Conservation (phyloP, 208 protist genomes). For the Naegleria lovaniensis region DNA sequence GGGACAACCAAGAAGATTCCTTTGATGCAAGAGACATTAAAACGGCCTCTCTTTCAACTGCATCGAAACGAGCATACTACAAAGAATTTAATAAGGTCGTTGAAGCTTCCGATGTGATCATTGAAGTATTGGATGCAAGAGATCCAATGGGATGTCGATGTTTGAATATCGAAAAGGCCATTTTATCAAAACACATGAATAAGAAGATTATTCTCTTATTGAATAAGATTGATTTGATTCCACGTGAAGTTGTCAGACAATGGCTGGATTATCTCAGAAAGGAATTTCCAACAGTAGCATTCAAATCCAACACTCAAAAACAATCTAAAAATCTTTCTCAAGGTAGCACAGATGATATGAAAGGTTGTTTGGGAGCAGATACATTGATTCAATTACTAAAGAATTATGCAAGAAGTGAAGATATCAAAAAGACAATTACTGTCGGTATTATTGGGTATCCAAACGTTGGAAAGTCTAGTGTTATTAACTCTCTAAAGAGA, state of each 20-base stretch:
- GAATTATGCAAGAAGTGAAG: constrained; percentile 64
- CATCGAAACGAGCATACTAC: constrained; percentile 45
- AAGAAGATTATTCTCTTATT: constrained; percentile 88
- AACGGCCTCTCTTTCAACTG: background rate
- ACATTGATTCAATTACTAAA: constrained; percentile 78
- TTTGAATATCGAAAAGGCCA: constrained; percentile 76
- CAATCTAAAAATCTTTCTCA: constrained; percentile 41
- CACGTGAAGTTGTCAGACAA: constrained; percentile 54
- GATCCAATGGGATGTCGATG: constrained; percentile 92
- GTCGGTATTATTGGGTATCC: constrained; percentile 96
- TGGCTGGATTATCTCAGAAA: constrained; percentile 60
- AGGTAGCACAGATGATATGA: background rate
- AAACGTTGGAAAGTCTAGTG: constrained; percentile 93
- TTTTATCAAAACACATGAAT: constrained; percentile 73
- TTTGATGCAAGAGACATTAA: background rate
- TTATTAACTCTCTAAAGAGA: constrained; percentile 95
- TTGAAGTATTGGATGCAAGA: constrained; percentile 92
- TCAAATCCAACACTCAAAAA: constrained; percentile 69
- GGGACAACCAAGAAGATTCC: background rate
- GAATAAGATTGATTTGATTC: constrained; percentile 95
- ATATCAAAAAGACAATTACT: constrained; percentile 74
- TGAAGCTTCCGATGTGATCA: constrained; percentile 85
- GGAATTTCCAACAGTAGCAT: constrained; percentile 61
- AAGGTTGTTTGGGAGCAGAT: constrained; percentile 41
- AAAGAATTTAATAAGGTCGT: constrained; percentile 70